Evolutionary conservation across 1,284 basidiomycete genomes (phyloP), one percentile per base, ranked within the genome.

Genomic region (Naganishia liquefaciens): DNA sequence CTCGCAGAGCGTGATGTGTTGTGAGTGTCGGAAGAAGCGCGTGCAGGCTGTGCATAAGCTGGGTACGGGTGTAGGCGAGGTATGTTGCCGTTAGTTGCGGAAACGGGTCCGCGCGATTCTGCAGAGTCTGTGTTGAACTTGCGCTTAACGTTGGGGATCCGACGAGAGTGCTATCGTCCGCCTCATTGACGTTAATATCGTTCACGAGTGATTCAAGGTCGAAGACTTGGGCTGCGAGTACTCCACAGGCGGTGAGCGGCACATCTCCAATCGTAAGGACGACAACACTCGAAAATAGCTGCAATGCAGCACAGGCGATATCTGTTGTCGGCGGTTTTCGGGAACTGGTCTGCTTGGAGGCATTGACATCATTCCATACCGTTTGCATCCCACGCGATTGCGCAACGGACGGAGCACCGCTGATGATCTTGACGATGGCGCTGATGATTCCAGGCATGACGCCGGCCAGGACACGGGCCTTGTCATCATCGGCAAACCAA

Each of bases 381-480:
- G 46, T 33, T 49, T 60, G 51, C 10, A 53, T 21, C 19, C 28
- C 51, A 5, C 17, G 15, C 25, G 19, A 6, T 19, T 30, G 15
- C 19, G 2, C 44, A 7, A 15, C 46, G 28, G 33, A 39, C 28
- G 33, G n/a, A 15, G 33, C n/a, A 0, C 46, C 60, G 10, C 67
- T 51, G 13, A 87, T 83, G 19, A 89, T 75, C 70, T 87, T 90
- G 44, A 84, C 83, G 83, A 88, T 87, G 17, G 82, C 79, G 71
- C 90, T 93, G 55, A 90, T 82, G 17, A 89, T 82, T 1, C 93
- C 92, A 0, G 93, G 93, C 27, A 95, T 80, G 21, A 94, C 81
- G 7, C 88, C 85, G 2, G 80, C 80, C 23, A 80, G 72, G 3
- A 80, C 71, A 23, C 76, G 71, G 23, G 89, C 86, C 27, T 86